A percentile compares a stretch with the other conserved stretches of the same genome.
Conservation (phyloP, 441 rosid species). For the Euphorbia schlechtendalii region DNA sequence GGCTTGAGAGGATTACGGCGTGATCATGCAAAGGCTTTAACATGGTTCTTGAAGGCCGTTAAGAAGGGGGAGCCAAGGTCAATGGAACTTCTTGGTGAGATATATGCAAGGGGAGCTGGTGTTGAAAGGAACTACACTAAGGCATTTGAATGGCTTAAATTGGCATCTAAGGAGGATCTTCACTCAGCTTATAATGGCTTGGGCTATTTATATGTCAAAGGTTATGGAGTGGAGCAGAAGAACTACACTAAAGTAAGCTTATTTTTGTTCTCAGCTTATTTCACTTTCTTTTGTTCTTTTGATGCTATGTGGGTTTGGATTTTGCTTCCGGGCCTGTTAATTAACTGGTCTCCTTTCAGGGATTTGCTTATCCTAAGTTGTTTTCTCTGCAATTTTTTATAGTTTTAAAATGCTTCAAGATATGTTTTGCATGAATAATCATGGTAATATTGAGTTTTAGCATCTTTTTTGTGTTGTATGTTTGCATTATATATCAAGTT, state of each 20-base stretch:
- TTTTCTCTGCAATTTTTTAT: background rate
- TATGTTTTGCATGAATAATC: background rate
- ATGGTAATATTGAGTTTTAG: too few species aligned
- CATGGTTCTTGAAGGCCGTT: slow-evolving; percentile 82
- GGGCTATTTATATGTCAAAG: slow-evolving; percentile 91
- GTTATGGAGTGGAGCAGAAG: slow-evolving; percentile 91
- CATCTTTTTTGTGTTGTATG: background rate
- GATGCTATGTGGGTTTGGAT: too few species aligned
- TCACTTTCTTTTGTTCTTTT: background rate
- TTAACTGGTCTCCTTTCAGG: background rate
- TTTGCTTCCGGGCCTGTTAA: too few species aligned
- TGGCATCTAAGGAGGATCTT: slow-evolving; percentile 73
- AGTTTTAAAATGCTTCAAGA: background rate
- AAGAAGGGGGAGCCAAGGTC: slow-evolving; percentile 91
- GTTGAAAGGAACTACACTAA: slow-evolving; percentile 92
- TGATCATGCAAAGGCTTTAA: slow-evolving; percentile 77
- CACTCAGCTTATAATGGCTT: slow-evolving; percentile 89
- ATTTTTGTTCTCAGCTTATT: background rate
- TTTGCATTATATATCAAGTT: background rate
- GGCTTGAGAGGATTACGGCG: slow-evolving; percentile 97
- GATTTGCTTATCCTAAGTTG: background rate
- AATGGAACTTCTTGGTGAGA: slow-evolving; percentile 96
- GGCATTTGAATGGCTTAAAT: slow-evolving; percentile 84
- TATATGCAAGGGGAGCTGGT: slow-evolving; percentile 94
- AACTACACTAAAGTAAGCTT: slow-evolving; percentile 74